These are phyloP conservation scores for Eustoma russellianum DNA, from an alignment of 257 asterid genomes.

Conservation along the genomic window DNA sequence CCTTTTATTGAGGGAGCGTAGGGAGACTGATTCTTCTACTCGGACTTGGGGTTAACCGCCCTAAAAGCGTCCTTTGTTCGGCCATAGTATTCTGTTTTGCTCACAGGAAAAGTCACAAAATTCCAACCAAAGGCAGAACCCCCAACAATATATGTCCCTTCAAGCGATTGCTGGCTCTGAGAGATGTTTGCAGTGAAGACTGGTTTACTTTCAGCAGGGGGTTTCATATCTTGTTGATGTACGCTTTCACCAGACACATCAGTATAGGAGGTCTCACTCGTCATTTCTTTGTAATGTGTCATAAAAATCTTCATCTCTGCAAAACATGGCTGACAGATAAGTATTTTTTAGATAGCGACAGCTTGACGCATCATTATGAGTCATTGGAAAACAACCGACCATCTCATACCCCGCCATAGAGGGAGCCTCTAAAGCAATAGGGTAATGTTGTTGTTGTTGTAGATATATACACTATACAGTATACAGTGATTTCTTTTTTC, in stretches of 20 bases:
- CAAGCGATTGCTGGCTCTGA: conserved; percentile 10
- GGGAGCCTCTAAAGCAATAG: too few species aligned
- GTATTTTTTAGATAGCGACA: too few species aligned
- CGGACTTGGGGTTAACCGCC: conserved; percentile 29
- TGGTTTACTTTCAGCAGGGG: conserved; percentile 17
- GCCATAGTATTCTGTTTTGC: conserved; percentile 42
- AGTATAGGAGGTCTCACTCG: conserved; percentile 18
- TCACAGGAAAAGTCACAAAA: conserved; percentile 44
- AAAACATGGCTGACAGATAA: conserved; percentile 3
- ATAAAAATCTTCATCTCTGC: conserved; percentile 65
- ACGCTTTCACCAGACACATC: conserved; percentile 12
- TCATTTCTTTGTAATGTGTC: conserved; percentile 55
- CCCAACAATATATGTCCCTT: conserved; percentile 47
- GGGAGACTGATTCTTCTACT: conserved; percentile 2
- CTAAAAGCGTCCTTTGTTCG: conserved; percentile 57
- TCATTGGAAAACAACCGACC: too few species aligned
- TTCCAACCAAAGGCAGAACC: conserved; percentile 95
- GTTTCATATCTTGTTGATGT: conserved; percentile 14
- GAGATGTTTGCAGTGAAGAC: conserved; percentile 5
- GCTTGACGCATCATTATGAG: too few species aligned
- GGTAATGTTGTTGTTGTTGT: too few species aligned
- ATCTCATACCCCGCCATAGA: too few species aligned
- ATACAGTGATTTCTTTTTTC: neutral
- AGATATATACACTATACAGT: too few species aligned
- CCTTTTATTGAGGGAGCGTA: too few species aligned